Percentiles rank a stretch among this genome's conserved stretches.
Evolutionary conservation across 495 filamentous ascomycete genomes (phyloP).

Genomic region (Evernia prunastri): DNA sequence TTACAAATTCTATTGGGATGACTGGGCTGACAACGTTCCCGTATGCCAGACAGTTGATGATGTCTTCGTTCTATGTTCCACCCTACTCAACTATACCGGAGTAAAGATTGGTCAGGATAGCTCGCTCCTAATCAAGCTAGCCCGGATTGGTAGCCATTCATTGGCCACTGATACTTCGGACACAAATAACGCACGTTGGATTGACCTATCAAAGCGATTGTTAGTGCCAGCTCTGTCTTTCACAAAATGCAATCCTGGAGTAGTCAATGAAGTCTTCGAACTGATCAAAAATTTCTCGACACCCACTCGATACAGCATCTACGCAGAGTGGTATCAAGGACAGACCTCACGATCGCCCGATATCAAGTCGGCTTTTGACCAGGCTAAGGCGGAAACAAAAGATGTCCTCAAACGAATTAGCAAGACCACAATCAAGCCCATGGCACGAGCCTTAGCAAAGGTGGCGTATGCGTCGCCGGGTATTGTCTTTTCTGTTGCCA

Average conservation of each 20-base stretch:
- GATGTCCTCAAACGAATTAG: constrained; percentile 79
- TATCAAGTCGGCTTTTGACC: constrained; percentile 70
- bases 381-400: constrained; percentile 68
- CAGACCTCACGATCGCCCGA: constrained; percentile 67
- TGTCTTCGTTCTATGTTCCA: constrained; percentile 78
- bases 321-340: constrained; percentile 84
- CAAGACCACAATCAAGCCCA: constrained; percentile 72
- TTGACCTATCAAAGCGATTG: constrained; percentile 70
- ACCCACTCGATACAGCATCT: constrained; percentile 76
- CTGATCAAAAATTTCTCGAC: constrained; percentile 72
- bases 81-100: constrained; percentile 75
- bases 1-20: constrained; percentile 94
- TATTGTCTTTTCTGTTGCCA: constrained; percentile 80
- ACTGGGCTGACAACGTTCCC: constrained; percentile 91
- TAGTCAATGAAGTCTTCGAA: constrained; percentile 77
- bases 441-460: constrained; percentile 82
- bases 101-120: constrained; percentile 83
- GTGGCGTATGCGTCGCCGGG: constrained; percentile 80
- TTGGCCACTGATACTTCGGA: constrained; percentile 62
- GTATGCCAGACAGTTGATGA: constrained; percentile 86
- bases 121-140: constrained; percentile 67
- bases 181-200: constrained; percentile 65
- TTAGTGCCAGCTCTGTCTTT: constrained; percentile 80
- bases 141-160: constrained; percentile 72
- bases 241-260: constrained; percentile 70